A percentile compares a stretch with the other conserved stretches of the same genome.
phyloP scores from a whole-genome alignment of 371 early-diverging fungal genomes.

The Saksenaea oblongispora region DNA sequence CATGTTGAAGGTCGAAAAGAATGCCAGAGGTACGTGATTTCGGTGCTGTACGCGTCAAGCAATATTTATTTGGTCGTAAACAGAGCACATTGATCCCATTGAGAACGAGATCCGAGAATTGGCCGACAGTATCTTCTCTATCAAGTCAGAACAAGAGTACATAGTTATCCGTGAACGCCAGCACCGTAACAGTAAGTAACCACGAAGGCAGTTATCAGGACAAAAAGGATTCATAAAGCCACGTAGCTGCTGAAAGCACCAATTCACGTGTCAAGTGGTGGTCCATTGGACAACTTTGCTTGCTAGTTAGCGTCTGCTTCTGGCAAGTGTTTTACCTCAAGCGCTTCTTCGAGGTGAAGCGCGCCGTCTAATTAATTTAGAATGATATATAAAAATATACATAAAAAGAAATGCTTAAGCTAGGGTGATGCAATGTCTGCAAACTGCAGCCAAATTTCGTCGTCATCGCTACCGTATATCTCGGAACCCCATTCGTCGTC shows the following conservation, averaged over 20 bases:
- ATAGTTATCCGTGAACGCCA: slow-evolving; percentile 70
- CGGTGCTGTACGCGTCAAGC: neutral
- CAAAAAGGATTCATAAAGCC: neutral
- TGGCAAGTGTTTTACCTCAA: slow-evolving; percentile 77
- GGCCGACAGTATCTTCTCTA: slow-evolving; percentile 61
- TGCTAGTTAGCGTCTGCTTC: slow-evolving; percentile 64
- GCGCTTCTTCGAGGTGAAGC: slow-evolving; percentile 78
- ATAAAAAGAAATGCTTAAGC: neutral
- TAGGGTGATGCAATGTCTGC: slow-evolving; percentile 1
- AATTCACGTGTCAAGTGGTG: slow-evolving; percentile 79
- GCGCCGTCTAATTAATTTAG: slow-evolving; percentile 58
- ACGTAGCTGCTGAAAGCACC: slow-evolving; percentile 75
- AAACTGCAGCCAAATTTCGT: neutral
- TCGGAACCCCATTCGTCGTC: neutral
- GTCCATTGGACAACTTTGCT: slow-evolving; percentile 67
- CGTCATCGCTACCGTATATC: neutral
- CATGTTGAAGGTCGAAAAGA: slow-evolving; percentile 22
- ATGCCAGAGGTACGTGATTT: slow-evolving; percentile 24
- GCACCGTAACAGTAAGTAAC: slow-evolving; percentile 70
- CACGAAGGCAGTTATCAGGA: neutral
- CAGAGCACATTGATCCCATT: slow-evolving; percentile 62
- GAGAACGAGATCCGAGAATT: slow-evolving; percentile 68
- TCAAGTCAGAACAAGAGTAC: slow-evolving; percentile 78
- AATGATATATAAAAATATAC: neutral
- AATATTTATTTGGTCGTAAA: neutral